Base-by-base conservation (phyloP, 768 basidiomycete species). In the Leccinum obscurum region DNA sequence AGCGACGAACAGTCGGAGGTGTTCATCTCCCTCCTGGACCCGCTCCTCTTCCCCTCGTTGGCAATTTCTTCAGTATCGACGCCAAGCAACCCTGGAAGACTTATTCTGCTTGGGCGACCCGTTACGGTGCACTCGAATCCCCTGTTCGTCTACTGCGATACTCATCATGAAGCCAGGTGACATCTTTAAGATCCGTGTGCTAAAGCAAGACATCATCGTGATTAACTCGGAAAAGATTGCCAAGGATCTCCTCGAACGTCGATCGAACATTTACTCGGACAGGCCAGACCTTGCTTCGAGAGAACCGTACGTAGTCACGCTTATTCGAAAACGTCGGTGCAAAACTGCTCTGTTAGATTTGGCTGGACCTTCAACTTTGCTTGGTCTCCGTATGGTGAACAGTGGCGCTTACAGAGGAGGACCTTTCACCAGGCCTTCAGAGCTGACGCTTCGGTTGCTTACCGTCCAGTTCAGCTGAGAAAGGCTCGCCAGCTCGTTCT, bases 231-330 rank as follows among this genome's bases (percentile, higher is more conserved):
- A 62, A 26, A 64, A 66, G 50, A 37, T 71, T 44, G 71, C 72
- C n/a, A 62, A 59, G 26, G 73, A 72, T 0, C 62, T 75, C 7
- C 57, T 75, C 14, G 74, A 75, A 1, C 64, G 58, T 11, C 62
- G 73, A 14, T 71, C 70, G 0, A 24, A 34, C 24, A 62, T 68
- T 37, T 74, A 74, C 48, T 72, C 74, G 7, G 72, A 75, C 44
- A 68, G 66, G 32, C 60, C 68, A 8, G 32, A 58, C 20, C 14
- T 65, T 10, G 62, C 66, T 24, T 60, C 64, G 4, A 58, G 22
- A 34, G 64, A 62, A 26, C 59, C 57, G 69, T 70, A 13, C 13
- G 63, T 60, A 11, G 10, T 20, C 11, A 4, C n/a, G 13, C 13
- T 9, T 44, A 44, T 15, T 52, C 22, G 8, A 20, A 20, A 20